Base-by-base conservation (phyloP, 176 grass and related monocot genomes). In the Triticum monococcum region DNA sequence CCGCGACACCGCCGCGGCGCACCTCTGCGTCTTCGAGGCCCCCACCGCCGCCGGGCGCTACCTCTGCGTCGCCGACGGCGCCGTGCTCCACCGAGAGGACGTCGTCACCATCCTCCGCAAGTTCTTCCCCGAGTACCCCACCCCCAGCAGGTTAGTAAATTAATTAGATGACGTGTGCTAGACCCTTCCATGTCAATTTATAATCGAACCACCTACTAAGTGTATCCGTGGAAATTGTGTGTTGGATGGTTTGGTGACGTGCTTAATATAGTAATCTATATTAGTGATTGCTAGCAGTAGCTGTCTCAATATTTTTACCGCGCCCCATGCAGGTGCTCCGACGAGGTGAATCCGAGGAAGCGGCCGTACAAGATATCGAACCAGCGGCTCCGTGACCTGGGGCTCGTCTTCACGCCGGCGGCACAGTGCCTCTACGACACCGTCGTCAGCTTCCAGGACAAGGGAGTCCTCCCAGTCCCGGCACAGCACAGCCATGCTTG, bases 31-130 rank as follows among this genome's bases (percentile, higher is more conserved):
- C 46, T 97, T 91, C 81, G 92, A 97, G 87, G 56, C 75, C 17
- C 83, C 88, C 4, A 38, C 8, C 30, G 92, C 95, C 54, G 78
- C 82, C 61, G 90, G 91, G 0, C 84, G 92, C 0, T 97, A 92
- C 83, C 70, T 97, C 77, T 95, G 92, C 83, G 69, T 57, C 0
- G 18, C 87, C 50, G 90, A 97, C 13, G 90, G 92, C 10, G 68
- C 81, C 74, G 91, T 89, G 78, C 86, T 97, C 57, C 92, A 97
- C 85, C 38, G 95, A 12, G 90, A 92, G 73, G 92, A 95, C 79
- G 77, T 97, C 68, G 90, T 94, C 87, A 18, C 45, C 18, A 82
- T 84, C 5, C 92, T 97, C 61, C 36, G 35, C 68, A 84, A 91
- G 78, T 82, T 93, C 59, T 97, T 94, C 85, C 92, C 92, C 0